A percentile compares a stretch with the other conserved stretches of the same genome.
Conservation (phyloP, 768 basidiomycete genomes). For the Pleurotus sapidus region DNA sequence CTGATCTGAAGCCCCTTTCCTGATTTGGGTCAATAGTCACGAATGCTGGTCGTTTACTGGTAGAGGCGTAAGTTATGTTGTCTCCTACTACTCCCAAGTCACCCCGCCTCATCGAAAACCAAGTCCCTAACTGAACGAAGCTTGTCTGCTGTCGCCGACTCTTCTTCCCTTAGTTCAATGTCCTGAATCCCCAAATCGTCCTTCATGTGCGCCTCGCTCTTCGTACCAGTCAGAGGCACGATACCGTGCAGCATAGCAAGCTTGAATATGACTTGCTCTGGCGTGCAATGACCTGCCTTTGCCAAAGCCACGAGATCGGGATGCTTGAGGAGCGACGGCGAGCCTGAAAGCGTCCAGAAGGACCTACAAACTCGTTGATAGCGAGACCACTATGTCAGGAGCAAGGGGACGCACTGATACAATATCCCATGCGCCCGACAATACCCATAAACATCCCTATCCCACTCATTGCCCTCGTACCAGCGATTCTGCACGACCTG, state of each 20-base stretch:
- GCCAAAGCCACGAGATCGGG: slow-evolving; percentile 44
- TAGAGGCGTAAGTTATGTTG: no score
- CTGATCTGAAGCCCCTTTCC: no score
- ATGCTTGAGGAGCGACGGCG: slow-evolving; percentile 56
- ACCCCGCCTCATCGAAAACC: background rate
- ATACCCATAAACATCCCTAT: slow-evolving; percentile 58
- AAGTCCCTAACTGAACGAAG: background rate
- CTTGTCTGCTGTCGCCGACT: slow-evolving; percentile 7
- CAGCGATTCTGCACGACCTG: slow-evolving; percentile 84
- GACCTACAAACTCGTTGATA: slow-evolving; percentile 46
- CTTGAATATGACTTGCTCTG: slow-evolving; percentile 66
- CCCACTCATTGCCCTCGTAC: slow-evolving; percentile 81
- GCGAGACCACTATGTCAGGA: background rate
- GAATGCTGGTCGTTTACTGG: no score
- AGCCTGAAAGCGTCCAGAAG: slow-evolving; percentile 87
- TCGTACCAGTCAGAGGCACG: slow-evolving; percentile 76
- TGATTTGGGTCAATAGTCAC: no score
- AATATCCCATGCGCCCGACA: slow-evolving; percentile 62
- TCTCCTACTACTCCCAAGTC: no score
- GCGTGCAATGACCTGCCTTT: slow-evolving; percentile 45
- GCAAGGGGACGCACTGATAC: slow-evolving; percentile 57
- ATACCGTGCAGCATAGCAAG: slow-evolving; percentile 66
- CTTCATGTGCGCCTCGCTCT: slow-evolving; percentile 60
- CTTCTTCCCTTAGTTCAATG: slow-evolving; percentile 15
- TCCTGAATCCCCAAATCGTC: slow-evolving; percentile 50